Base-by-base conservation (phyloP, 352 stramenopile genomes). In the Thraustotheca clavata region DNA sequence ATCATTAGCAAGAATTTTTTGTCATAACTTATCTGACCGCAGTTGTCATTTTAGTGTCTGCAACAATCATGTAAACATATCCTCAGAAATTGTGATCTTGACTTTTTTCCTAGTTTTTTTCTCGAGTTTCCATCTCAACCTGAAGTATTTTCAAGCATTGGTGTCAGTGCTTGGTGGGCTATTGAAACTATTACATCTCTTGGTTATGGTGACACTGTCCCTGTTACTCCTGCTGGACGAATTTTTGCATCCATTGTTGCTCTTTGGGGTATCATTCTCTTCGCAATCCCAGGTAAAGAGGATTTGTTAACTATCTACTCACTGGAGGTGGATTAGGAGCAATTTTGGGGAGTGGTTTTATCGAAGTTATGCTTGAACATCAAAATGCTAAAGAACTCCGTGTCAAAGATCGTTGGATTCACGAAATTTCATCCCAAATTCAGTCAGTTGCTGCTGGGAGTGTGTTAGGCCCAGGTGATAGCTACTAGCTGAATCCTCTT, bases 131-230 rank as follows among this genome's bases (percentile, higher is more conserved):
- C 66, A 9, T 73, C 75, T 2, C 84, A 93, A 32, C 84, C 84
- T 1, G 69, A 87, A 18, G 73, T 91, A 0, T 93, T 93, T 49
- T 87, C 83, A 11, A 91, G 75, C 55, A 80, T 90, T 29, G 77
- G 80, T 1, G 82, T 80, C 9, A 89, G 77, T 16, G 79, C 83
- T 6, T 91, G 77, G 79, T 93, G 84, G 84, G 74, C 76, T 0
- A 84, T 93, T 3, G 76, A 89, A 48, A 93, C 84, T 7, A 91
- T 93, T 67, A 93, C 84, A 14, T 91, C 84, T 40, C 79, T 93
- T n/a, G 84, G 84, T 36, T 93, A 93, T 39, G 82, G 82, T 9
- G 80, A 93, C 50, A 91, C 90, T n/a, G 82, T 91, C 6, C 84
- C 84, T 0, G 71, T 93, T 54, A 91, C 84, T 2, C 68, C 69